Percentiles rank a stretch among this genome's conserved stretches.
phyloP scores from a whole-genome alignment of 129 eudicot genomes.

The Calendula officinalis region DNA sequence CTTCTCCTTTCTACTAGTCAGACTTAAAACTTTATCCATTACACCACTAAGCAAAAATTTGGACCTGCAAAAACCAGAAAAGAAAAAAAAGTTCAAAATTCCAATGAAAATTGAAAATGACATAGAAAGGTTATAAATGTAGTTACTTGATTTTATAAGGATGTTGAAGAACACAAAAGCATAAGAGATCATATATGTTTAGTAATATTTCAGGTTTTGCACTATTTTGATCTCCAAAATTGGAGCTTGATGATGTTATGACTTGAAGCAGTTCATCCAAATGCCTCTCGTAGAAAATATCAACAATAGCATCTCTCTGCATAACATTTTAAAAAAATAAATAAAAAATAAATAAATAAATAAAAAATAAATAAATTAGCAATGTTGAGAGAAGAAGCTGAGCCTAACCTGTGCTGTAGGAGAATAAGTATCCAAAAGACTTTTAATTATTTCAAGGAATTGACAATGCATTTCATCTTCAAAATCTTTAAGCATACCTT shows the following conservation, averaged over 20 bases:
- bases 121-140: constrained; percentile 7
- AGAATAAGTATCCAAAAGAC: constrained; percentile 67
- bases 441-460: constrained; percentile 82
- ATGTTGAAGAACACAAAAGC: constrained; percentile 89
- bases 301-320: constrained; percentile 85
- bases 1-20: constrained; percentile 83
- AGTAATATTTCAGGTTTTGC: constrained; percentile 81
- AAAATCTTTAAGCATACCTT: constrained; percentile 87
- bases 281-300: constrained; percentile 83
- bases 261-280: constrained; percentile 76
- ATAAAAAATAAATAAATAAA: background rate
- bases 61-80: constrained; percentile 53
- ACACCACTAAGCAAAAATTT: constrained; percentile 66
- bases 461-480: constrained; percentile 97
- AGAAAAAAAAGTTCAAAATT: background rate
- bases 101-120: background rate
- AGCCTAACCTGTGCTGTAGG: constrained; percentile 72
- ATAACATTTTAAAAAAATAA: constrained; percentile 20
- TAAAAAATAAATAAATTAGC: background rate
- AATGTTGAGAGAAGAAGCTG: background rate
- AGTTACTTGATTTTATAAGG: constrained; percentile 73
- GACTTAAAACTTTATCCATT: constrained; percentile 63
- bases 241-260: constrained; percentile 56
- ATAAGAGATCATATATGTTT: constrained; percentile 76
- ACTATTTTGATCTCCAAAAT: constrained; percentile 29